Percentiles rank a stretch among this genome's conserved stretches.
These are phyloP conservation scores for Apiospora sp. DNA, from an alignment of 2,329 filamentous ascomycete species.

Conservation along the genomic window DNA sequence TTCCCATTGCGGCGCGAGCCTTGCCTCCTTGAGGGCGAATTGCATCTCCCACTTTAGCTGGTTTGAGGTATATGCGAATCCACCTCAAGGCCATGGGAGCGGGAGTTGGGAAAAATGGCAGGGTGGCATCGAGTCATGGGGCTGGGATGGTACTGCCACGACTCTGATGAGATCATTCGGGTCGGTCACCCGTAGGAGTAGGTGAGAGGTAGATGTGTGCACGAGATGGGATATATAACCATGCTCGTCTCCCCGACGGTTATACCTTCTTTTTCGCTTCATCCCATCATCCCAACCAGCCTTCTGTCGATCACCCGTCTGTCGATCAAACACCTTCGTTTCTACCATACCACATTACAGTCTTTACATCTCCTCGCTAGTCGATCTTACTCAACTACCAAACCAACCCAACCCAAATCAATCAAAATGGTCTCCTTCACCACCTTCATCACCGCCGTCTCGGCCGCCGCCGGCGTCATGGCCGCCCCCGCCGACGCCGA, in stretches of 20 bases:
- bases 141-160: background rate
- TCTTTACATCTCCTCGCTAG: background rate
- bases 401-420: background rate
- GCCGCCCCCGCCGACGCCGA: conserved; percentile 47
- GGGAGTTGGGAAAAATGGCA: background rate
- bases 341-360: background rate
- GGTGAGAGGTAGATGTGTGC: too few species aligned
- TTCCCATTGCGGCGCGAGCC: background rate
- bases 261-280: background rate
- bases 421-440: conserved; percentile 51
- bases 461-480: conserved; percentile 43
- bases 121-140: background rate
- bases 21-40: background rate
- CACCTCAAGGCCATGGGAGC: background rate
- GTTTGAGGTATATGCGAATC: conserved; percentile 17
- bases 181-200: background rate
- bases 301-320: conserved; percentile 10
- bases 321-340: conserved; percentile 22
- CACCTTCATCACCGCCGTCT: conserved; percentile 46
- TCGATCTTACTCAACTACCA: background rate
- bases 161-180: background rate
- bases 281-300: conserved; percentile 9
- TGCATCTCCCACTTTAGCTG: background rate
- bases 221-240: background rate
- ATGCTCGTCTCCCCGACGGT: background rate